These are phyloP conservation scores for Zoysia matrella DNA, from an alignment of 202 grass and related monocot genomes.

Conservation along the genomic window DNA sequence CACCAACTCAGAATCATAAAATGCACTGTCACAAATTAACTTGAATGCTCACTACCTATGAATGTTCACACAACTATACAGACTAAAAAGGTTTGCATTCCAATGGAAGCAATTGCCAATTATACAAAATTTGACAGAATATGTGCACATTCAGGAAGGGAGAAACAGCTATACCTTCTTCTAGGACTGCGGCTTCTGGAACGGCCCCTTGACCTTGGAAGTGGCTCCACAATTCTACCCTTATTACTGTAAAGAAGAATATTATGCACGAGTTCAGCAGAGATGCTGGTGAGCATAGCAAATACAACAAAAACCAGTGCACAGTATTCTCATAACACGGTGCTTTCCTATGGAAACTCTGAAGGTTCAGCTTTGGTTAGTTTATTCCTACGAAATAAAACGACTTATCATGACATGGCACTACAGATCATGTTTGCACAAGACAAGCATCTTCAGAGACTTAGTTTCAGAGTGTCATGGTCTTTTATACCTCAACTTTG, in stretches of 20 bases:
- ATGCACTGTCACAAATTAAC: neutral
- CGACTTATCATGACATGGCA: neutral
- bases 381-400: neutral
- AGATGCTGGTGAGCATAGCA: conserved; percentile 5
- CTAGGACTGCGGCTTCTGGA: conserved; percentile 88
- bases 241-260: conserved; percentile 67
- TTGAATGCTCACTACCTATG: neutral
- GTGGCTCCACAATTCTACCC: conserved; percentile 44
- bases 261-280: conserved; percentile 9
- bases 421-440: neutral
- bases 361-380: neutral
- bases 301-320: neutral
- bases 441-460: neutral
- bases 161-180: conserved; percentile 48
- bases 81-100: conserved; percentile 2
- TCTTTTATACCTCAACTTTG: too few relatives aligned
- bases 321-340: neutral
- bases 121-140: neutral
- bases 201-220: conserved; percentile 56
- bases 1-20: neutral
- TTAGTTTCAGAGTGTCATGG: neutral
- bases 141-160: conserved; percentile 12
- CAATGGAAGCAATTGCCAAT: neutral
- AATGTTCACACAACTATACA: neutral
- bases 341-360: neutral